phyloP scores from a whole-genome alignment of 495 filamentous ascomycete species.

The Penicillium manginii region DNA sequence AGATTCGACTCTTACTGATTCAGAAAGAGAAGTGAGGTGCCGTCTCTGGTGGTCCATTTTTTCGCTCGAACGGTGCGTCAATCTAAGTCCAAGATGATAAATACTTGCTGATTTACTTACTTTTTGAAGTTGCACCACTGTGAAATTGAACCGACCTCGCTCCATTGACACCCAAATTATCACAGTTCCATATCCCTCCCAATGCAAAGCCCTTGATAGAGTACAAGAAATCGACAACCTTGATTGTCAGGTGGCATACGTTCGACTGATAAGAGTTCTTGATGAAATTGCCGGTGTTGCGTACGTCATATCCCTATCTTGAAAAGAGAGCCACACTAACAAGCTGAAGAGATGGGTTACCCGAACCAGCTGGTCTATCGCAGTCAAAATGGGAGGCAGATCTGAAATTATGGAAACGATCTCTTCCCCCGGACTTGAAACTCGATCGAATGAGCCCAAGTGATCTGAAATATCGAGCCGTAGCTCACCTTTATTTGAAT shows the following conservation, averaged over 20 bases:
- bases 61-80: slow-evolving; percentile 29
- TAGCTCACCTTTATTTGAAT: slow-evolving; percentile 31
- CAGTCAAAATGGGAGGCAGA: slow-evolving; percentile 9
- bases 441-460: slow-evolving; percentile 22
- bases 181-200: slow-evolving; percentile 17
- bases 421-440: slow-evolving; percentile 21
- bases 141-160: slow-evolving; percentile 29
- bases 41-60: slow-evolving; percentile 35
- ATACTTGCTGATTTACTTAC: neutral
- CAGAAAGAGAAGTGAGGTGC: slow-evolving; percentile 22
- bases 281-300: slow-evolving; percentile 21
- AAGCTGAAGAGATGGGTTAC: neutral
- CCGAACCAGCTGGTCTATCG: neutral
- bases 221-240: slow-evolving; percentile 24
- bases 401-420: slow-evolving; percentile 28
- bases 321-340: neutral
- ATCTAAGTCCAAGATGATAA: neutral
- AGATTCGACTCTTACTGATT: slow-evolving; percentile 9
- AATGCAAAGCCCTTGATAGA: slow-evolving; percentile 18
- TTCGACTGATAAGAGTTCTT: slow-evolving; percentile 20
- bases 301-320: slow-evolving; percentile 6
- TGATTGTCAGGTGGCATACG: slow-evolving; percentile 25
- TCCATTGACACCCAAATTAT: slow-evolving; percentile 23
- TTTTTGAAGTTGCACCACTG: slow-evolving; percentile 19
- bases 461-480: slow-evolving; percentile 23